Percentiles rank a stretch among this genome's conserved stretches.
Evolutionary conservation across 164 flowering plant species (phyloP).

Genomic region (Nelumbo lutea): DNA sequence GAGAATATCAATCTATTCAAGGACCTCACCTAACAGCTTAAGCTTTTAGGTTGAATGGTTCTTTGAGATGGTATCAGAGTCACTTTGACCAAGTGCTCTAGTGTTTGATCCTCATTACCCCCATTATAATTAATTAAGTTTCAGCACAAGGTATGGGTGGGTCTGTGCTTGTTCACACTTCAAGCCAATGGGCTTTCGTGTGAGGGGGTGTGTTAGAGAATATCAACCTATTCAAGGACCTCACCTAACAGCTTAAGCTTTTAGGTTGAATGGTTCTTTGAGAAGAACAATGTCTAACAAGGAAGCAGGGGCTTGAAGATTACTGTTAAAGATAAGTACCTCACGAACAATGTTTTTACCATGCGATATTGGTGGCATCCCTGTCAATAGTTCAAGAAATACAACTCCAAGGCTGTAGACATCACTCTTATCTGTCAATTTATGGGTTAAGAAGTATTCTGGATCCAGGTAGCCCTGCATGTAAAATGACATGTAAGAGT

Average conservation of each 20-base stretch:
- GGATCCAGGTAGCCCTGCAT: slow-evolving; percentile 37
- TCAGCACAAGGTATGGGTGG: too few relatives aligned
- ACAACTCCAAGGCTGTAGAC: slow-evolving; percentile 37
- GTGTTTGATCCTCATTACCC: too few relatives aligned
- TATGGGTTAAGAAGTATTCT: slow-evolving; percentile 30
- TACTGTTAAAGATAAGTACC: slow-evolving; percentile 16
- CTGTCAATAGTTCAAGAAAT: slow-evolving; percentile 34
- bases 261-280: neutral
- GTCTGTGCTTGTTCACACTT: too few relatives aligned
- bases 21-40: too few relatives aligned
- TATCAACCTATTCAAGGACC: neutral
- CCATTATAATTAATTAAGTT: too few relatives aligned
- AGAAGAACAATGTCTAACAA: too few relatives aligned
- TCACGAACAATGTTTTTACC: slow-evolving; percentile 49
- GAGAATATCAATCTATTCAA: too few relatives aligned
- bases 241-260: neutral
- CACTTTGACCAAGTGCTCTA: too few relatives aligned
- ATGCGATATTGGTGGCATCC: slow-evolving; percentile 30
- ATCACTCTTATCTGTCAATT: slow-evolving; percentile 35
- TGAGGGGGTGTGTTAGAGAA: too few relatives aligned
- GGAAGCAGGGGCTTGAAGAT: neutral
- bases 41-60: too few relatives aligned
- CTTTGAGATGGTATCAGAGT: too few relatives aligned
- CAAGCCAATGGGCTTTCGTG: too few relatives aligned
- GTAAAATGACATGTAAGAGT: neutral